These are phyloP conservation scores for Quercus bicolor DNA, from an alignment of 306 rosid genomes.

Conservation along the genomic window DNA sequence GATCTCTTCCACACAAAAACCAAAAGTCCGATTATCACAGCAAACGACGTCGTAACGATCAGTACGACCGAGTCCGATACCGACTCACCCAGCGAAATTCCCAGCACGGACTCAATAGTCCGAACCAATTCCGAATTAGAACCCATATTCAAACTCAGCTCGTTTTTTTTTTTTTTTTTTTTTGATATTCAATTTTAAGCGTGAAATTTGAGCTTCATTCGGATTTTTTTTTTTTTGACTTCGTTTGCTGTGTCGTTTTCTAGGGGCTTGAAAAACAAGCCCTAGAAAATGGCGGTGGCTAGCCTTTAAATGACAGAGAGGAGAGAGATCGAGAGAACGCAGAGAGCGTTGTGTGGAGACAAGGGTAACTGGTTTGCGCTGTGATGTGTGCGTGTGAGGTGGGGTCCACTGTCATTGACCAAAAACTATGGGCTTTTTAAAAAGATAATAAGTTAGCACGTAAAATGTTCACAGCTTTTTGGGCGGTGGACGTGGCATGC, in stretches of 20 bases:
- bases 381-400: not conserved
- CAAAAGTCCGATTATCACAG: conserved; percentile 58
- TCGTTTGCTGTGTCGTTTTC: not conserved
- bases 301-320: not conserved
- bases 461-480: not conserved
- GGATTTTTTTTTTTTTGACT: too few species aligned
- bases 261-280: not conserved
- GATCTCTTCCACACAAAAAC: conserved; percentile 64
- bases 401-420: conserved; percentile 23
- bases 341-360: not conserved
- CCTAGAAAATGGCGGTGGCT: conserved; percentile 18
- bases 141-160: conserved; percentile 31
- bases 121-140: conserved; percentile 62
- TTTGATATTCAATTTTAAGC: not conserved
- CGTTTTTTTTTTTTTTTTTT: not conserved
- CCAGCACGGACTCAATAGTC: conserved; percentile 50
- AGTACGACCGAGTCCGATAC: conserved; percentile 53
- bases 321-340: not conserved
- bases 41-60: conserved; percentile 55
- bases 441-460: not conserved
- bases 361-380: not conserved
- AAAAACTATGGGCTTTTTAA: not conserved
- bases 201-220: not conserved
- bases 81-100: conserved; percentile 66
- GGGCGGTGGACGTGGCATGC: not conserved